Evolutionary conservation across 352 stramenopile species (phyloP).

Genomic region (Globisporangium spinosum): DNA sequence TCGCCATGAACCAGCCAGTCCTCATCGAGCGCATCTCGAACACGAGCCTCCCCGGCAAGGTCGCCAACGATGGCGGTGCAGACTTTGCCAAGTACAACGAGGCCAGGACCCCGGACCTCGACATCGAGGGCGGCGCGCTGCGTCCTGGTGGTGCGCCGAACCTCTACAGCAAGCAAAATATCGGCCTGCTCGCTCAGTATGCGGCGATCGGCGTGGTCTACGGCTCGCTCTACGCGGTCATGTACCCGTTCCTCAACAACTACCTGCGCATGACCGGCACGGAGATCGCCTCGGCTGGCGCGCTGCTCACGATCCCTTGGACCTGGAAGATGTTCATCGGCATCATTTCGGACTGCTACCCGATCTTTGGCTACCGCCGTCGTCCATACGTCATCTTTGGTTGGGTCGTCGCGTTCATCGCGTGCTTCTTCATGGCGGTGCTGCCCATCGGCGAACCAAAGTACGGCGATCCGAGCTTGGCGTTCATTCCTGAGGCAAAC

Average conservation of each 20-base stretch:
- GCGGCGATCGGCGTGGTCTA: slow-evolving; percentile 45
- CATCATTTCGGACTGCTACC: slow-evolving; percentile 37
- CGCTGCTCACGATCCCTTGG: slow-evolving; percentile 67
- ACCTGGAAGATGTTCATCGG: slow-evolving; percentile 74
- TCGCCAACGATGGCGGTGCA: background rate
- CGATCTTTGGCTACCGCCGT: slow-evolving; percentile 39
- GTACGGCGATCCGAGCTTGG: slow-evolving; percentile 42
- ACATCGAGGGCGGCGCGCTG: slow-evolving; percentile 36
- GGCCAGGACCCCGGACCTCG: slow-evolving; percentile 24
- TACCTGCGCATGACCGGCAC: slow-evolving; percentile 51
- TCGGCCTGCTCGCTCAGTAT: slow-evolving; percentile 51
- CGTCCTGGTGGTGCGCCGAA: slow-evolving; percentile 32
- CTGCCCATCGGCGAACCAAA: slow-evolving; percentile 43
- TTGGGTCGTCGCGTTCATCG: slow-evolving; percentile 37
- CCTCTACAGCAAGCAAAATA: slow-evolving; percentile 33
- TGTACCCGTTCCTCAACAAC: slow-evolving; percentile 51
- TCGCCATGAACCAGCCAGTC: slow-evolving; percentile 20
- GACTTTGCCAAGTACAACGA: slow-evolving; percentile 19
- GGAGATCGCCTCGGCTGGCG: slow-evolving; percentile 33
- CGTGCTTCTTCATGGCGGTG: slow-evolving; percentile 34
- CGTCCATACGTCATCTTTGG: slow-evolving; percentile 71
- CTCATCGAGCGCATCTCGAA: slow-evolving; percentile 24
- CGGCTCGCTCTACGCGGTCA: slow-evolving; percentile 33
- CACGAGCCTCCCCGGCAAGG: background rate
- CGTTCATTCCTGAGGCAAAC: slow-evolving; percentile 21